Conservation (phyloP, 2,329 filamentous ascomycete species). For the Epichloe amarillans region DNA sequence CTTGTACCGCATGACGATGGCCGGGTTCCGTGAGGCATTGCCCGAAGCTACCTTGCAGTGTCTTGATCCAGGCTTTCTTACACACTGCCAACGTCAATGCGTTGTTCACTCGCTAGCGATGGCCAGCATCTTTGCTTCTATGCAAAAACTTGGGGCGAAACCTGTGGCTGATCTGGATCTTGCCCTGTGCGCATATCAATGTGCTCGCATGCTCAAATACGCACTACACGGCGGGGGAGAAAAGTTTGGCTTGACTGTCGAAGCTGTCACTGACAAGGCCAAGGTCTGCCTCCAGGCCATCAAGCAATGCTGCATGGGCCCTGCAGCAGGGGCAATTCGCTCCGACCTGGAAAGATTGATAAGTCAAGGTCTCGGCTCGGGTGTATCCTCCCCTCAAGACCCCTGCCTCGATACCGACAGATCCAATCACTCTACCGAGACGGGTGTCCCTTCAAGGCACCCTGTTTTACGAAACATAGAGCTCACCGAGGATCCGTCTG, state of each 20-base stretch:
- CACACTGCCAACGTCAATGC: conserved; percentile 36
- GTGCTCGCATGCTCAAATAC: conserved; percentile 38
- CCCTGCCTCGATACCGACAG: conserved; percentile 2
- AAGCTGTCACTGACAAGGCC: conserved; percentile 35
- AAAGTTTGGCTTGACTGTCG: conserved; percentile 30
- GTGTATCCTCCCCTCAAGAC: conserved; percentile 8
- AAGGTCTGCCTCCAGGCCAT: conserved; percentile 37
- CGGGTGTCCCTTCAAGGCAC: conserved; percentile 6
- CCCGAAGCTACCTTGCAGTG: conserved; percentile 29
- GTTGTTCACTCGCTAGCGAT: conserved; percentile 41
- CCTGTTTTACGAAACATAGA: conserved; percentile 12
- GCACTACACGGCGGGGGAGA: conserved; percentile 31
- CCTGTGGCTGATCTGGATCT: conserved; percentile 42
- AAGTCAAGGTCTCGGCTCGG: conserved; percentile 25
- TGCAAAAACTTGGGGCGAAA: conserved; percentile 36
- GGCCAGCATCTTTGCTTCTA: conserved; percentile 39
- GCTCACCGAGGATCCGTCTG: conserved; percentile 16
- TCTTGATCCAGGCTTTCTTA: conserved; percentile 35
- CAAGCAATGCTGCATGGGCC: conserved; percentile 35
- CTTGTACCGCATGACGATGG: conserved; percentile 39
- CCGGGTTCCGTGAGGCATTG: conserved; percentile 37
- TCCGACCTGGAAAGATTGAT: conserved; percentile 40
- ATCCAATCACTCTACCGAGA: not conserved
- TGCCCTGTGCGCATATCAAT: conserved; percentile 42
- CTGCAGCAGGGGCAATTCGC: conserved; percentile 33